Conservation (phyloP, 2,329 filamentous ascomycete species). For the Colletotrichum musicola region DNA sequence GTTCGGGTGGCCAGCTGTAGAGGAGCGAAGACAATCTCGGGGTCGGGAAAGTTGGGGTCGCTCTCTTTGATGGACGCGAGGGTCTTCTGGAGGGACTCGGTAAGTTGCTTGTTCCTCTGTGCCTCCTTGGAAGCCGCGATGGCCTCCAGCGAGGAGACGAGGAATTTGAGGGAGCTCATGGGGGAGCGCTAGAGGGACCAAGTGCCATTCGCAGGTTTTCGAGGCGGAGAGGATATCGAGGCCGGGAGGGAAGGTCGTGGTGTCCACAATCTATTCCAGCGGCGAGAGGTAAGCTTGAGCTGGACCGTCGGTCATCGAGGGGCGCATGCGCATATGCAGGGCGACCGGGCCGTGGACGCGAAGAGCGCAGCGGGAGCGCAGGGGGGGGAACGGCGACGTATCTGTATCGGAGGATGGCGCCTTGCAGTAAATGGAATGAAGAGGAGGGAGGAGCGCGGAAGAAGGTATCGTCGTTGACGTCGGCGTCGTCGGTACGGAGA, state of each 20-base stretch:
- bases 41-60: conserved; percentile 84
- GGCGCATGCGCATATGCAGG: conserved; percentile 39
- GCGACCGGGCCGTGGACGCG: conserved; percentile 16
- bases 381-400: background rate
- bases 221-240: background rate
- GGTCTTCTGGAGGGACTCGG: conserved; percentile 84
- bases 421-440: no score
- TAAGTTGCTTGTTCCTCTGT: conserved; percentile 85
- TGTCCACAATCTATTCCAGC: conserved; percentile 10
- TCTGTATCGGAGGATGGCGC: background rate
- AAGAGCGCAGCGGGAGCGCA: background rate
- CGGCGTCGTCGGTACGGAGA: conserved; percentile 1
- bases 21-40: conserved; percentile 91
- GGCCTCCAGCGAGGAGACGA: conserved; percentile 91
- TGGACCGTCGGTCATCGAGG: conserved; percentile 26
- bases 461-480: background rate
- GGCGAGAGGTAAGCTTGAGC: conserved; percentile 29
- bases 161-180: conserved; percentile 95
- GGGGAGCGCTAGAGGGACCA: conserved; percentile 63
- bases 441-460: no score
- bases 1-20: conserved; percentile 91
- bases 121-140: conserved; percentile 95
- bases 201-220: conserved; percentile 57
- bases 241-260: conserved; percentile 12
- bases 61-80: conserved; percentile 88